phyloP scores from a whole-genome alignment of 2,329 filamentous ascomycete genomes.

The Venturia pyrina region DNA sequence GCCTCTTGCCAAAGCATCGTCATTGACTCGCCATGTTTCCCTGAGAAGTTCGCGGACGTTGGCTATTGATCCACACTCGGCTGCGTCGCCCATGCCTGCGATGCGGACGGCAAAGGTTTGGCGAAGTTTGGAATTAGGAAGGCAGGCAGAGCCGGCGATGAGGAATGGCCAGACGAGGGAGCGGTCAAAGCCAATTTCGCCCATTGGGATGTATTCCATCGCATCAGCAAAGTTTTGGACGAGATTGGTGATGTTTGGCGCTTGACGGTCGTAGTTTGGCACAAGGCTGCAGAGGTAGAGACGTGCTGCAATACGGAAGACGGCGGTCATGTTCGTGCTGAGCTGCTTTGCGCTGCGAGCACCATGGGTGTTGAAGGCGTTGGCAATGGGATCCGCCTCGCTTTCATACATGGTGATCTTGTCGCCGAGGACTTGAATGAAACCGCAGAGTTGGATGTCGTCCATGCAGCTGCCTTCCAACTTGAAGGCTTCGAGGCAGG shows the following conservation, averaged over 20 bases:
- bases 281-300: slow-evolving; percentile 97
- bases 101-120: slow-evolving; percentile 67
- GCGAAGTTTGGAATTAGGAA: slow-evolving; percentile 65
- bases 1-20: slow-evolving; percentile 45
- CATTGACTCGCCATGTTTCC: slow-evolving; percentile 72
- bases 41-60: slow-evolving; percentile 67
- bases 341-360: slow-evolving; percentile 74
- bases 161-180: slow-evolving; percentile 90
- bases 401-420: slow-evolving; percentile 77
- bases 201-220: slow-evolving; percentile 73
- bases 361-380: slow-evolving; percentile 51
- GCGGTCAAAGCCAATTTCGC: slow-evolving; percentile 75
- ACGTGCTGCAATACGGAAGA: slow-evolving; percentile 85
- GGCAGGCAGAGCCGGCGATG: slow-evolving; percentile 70
- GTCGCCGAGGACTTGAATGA: slow-evolving; percentile 77
- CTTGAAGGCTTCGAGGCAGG: slow-evolving; percentile 87
- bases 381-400: slow-evolving; percentile 37
- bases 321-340: slow-evolving; percentile 75
- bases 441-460: slow-evolving; percentile 75
- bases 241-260: slow-evolving; percentile 64
- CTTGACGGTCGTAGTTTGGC: slow-evolving; percentile 70
- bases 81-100: slow-evolving; percentile 63
- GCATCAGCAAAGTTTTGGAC: slow-evolving; percentile 67
- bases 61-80: slow-evolving; percentile 75
- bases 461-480: slow-evolving; percentile 58